phyloP scores from a whole-genome alignment of 257 asterid genomes.

The Cruciata laevipes region DNA sequence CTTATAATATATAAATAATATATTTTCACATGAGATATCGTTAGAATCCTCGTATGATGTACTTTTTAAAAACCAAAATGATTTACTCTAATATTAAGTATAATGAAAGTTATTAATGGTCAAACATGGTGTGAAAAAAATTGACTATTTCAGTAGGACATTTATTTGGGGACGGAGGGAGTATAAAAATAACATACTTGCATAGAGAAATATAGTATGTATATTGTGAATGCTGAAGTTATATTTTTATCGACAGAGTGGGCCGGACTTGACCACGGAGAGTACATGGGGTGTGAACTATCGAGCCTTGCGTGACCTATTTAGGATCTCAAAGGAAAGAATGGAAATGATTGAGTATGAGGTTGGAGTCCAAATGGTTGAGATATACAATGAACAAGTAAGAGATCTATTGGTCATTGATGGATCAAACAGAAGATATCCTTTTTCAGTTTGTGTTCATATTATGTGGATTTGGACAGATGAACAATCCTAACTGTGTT shows the following conservation, averaged over 20 bases:
- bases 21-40: too few relatives aligned
- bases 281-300: conserved; percentile 91
- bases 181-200: too few relatives aligned
- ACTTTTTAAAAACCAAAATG: too few relatives aligned
- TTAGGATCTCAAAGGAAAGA: conserved; percentile 57
- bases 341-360: conserved; percentile 58
- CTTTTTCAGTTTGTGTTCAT: conserved; percentile 27
- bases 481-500: not conserved
- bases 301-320: conserved; percentile 79
- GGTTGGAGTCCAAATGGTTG: conserved; percentile 90
- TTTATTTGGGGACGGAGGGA: too few relatives aligned
- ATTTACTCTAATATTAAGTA: too few relatives aligned
- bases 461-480: not conserved
- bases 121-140: too few relatives aligned
- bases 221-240: not conserved
- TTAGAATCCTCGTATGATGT: too few relatives aligned
- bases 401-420: conserved; percentile 84
- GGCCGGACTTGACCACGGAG: conserved; percentile 81
- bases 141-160: too few relatives aligned
- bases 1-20: too few relatives aligned
- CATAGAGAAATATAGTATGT: too few relatives aligned
- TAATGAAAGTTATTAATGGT: too few relatives aligned
- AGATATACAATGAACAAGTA: conserved; percentile 92
- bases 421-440: conserved; percentile 72
- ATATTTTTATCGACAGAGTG: conserved; percentile 52